These are phyloP conservation scores for Ganoderma lingzhi DNA, from an alignment of 1,284 basidiomycete genomes.

Conservation along the genomic window DNA sequence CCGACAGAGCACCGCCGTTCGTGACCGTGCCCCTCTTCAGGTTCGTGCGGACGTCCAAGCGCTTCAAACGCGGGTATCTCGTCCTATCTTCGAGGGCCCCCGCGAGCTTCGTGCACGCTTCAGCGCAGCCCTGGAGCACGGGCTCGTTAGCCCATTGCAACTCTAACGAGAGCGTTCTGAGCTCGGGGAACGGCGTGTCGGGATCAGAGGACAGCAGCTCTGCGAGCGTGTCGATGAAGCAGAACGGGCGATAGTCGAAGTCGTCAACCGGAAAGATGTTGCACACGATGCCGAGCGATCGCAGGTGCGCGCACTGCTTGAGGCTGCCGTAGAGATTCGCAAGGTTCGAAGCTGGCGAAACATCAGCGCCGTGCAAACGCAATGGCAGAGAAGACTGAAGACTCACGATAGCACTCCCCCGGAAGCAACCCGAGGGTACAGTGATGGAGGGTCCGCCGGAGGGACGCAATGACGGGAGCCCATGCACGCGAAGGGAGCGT, in stretches of 20 bases:
- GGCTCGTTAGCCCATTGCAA: no score
- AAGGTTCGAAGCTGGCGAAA: not conserved
- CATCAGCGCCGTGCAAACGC: not conserved
- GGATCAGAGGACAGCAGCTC: not conserved
- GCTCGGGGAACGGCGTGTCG: not conserved
- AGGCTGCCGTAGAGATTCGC: not conserved
- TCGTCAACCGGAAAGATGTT: not conserved
- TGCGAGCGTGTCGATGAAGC: not conserved
- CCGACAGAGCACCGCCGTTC: not conserved
- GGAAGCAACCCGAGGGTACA: not conserved
- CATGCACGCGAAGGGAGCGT: not conserved
- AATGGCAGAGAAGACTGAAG: not conserved
- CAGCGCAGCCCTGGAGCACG: not conserved
- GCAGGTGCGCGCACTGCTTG: not conserved
- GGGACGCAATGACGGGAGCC: not conserved
- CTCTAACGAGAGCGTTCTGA: no score
- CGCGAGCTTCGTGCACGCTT: not conserved
- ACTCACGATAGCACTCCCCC: not conserved
- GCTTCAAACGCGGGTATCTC: not conserved
- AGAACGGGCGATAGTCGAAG: not conserved
- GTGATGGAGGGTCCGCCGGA: not conserved
- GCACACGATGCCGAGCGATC: slow-evolving; percentile 1
- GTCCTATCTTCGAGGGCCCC: not conserved
- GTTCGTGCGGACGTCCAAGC: not conserved
- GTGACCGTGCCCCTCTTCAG: not conserved